These are phyloP conservation scores for Trichoderma semiorbis DNA, from an alignment of 2,329 filamentous ascomycete species.

Conservation along the genomic window DNA sequence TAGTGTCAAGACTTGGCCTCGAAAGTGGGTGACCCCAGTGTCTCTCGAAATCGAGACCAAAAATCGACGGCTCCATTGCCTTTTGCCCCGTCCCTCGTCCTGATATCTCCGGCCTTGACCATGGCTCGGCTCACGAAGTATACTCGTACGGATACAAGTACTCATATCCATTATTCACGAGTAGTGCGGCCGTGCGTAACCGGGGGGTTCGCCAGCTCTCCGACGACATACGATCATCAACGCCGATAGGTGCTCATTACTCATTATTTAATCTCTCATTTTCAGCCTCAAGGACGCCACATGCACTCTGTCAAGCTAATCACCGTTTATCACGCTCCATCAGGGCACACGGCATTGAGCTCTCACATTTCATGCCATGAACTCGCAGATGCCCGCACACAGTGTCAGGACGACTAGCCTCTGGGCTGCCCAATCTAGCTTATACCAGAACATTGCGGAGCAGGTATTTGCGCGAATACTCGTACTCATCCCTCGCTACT, in stretches of 20 bases:
- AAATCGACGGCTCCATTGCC: neutral
- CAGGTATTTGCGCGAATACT: neutral
- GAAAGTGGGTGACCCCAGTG: neutral
- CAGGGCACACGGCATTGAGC: neutral
- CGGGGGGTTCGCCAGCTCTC: neutral
- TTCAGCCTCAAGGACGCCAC: conserved; percentile 1
- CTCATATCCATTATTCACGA: neutral
- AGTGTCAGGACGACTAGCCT: neutral
- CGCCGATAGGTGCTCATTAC: neutral
- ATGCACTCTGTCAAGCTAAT: neutral
- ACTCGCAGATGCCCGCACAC: neutral
- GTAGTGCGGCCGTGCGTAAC: neutral
- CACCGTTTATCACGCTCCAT: neutral
- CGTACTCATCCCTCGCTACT: neutral
- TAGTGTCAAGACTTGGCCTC: neutral
- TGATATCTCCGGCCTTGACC: neutral
- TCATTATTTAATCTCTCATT: neutral
- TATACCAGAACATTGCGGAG: neutral
- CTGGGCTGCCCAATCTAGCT: neutral
- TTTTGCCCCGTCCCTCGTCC: neutral
- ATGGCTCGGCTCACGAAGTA: neutral
- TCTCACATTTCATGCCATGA: neutral
- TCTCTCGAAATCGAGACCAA: neutral
- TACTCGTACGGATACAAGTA: neutral
- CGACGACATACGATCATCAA: neutral